Evolutionary conservation across 768 basidiomycete genomes (phyloP).

Genomic region (Lactarius tabidus): DNA sequence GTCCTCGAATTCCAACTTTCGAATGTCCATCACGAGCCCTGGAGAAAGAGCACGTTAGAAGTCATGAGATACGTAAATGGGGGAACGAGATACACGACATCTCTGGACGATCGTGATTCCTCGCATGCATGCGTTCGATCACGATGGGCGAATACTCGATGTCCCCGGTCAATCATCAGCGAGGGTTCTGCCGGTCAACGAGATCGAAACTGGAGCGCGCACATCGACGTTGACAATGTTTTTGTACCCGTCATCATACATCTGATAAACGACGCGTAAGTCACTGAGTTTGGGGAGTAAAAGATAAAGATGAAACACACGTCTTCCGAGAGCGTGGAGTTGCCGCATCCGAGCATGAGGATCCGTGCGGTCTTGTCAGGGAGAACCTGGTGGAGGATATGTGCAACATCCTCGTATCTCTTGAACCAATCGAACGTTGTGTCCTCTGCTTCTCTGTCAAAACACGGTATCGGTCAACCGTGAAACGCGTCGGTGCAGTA

Average conservation of each 20-base stretch:
- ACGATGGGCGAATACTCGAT: conserved; percentile 68
- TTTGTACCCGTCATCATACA: conserved; percentile 85
- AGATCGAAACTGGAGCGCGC: conserved; percentile 26
- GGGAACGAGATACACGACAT: conserved; percentile 62
- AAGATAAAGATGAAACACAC: conserved; percentile 34
- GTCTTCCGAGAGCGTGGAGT: conserved; percentile 75
- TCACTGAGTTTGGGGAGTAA: background rate
- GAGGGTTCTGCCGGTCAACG: background rate
- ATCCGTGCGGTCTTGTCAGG: conserved; percentile 59
- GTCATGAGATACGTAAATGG: background rate
- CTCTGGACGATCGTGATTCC: conserved; percentile 51
- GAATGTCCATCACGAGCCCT: conserved; percentile 88
- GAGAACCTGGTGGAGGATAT: conserved; percentile 55
- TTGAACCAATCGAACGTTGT: conserved; percentile 84
- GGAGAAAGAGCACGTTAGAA: conserved; percentile 3
- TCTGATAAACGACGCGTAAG: conserved; percentile 38
- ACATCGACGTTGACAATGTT: conserved; percentile 80
- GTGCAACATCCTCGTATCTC: conserved; percentile 67
- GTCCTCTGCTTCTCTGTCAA: conserved; percentile 52
- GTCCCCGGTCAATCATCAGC: background rate
- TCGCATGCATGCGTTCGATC: conserved; percentile 66
- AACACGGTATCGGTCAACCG: conserved; percentile 2
- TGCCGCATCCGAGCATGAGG: conserved; percentile 82
- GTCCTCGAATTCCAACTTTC: conserved; percentile 56
- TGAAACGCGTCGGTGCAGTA: background rate